A percentile compares a stretch with the other conserved stretches of the same genome.
Evolutionary conservation across 1,284 basidiomycete species (phyloP).

Genomic region (Grifola frondosa): DNA sequence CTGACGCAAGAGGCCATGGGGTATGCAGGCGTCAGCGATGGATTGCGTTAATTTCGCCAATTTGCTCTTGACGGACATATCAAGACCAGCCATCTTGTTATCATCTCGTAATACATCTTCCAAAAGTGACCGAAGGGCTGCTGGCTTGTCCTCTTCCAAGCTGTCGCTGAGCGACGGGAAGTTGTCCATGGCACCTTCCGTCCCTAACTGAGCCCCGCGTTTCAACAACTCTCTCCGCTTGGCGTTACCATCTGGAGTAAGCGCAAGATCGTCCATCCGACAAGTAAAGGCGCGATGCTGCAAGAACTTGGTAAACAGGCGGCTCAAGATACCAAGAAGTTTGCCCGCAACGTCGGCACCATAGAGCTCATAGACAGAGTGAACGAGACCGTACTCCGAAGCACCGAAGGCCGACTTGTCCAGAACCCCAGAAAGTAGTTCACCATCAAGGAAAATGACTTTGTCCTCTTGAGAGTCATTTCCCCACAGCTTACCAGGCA

Average conservation of each 20-base stretch:
- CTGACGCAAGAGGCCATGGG: constrained; percentile 83
- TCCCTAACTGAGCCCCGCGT: constrained; percentile 73
- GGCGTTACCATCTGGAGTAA: constrained; percentile 82
- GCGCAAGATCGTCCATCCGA: constrained; percentile 96
- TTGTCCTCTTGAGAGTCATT: constrained; percentile 78
- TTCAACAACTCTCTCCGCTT: constrained; percentile 71
- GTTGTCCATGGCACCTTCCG: constrained; percentile 87
- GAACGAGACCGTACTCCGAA: constrained; percentile 93
- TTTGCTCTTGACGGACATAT: constrained; percentile 88
- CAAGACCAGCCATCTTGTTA: constrained; percentile 94
- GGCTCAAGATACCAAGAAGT: constrained; percentile 89
- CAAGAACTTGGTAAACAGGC: constrained; percentile 95
- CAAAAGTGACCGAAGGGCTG: constrained; percentile 60
- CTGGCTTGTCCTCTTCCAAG: constrained; percentile 50
- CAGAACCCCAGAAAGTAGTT: constrained; percentile 89
- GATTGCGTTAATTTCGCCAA: constrained; percentile 85
- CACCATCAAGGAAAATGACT: constrained; percentile 91
- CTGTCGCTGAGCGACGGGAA: constrained; percentile 69
- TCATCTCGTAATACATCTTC: constrained; percentile 98
- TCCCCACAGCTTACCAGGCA: constrained; percentile 84
- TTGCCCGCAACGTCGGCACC: constrained; percentile 88
- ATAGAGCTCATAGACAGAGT: constrained; percentile 99
- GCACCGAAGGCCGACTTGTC: constrained; percentile 99
- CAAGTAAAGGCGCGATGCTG: constrained; percentile 98
- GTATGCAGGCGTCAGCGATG: constrained; percentile 89